phyloP scores from a whole-genome alignment of 1,284 basidiomycete species.

The Mycena citricolor region DNA sequence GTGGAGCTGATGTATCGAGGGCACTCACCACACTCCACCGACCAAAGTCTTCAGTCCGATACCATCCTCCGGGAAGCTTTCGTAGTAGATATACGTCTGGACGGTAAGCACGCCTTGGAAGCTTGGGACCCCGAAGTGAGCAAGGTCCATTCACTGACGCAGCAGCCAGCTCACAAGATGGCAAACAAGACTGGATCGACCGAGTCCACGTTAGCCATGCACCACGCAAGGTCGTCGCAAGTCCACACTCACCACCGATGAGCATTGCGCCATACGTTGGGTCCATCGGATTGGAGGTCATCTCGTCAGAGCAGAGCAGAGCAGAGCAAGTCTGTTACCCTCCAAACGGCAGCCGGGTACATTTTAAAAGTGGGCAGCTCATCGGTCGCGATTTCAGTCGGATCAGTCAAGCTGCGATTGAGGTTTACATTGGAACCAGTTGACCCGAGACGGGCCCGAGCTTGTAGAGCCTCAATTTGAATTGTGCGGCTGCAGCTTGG shows the following conservation, averaged over 20 bases:
- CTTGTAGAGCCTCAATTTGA: no score
- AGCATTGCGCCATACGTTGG: constrained; percentile 14
- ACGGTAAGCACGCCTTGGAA: constrained; percentile 15
- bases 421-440: no score
- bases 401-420: no score
- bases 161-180: constrained; percentile 7
- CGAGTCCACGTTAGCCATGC: neutral
- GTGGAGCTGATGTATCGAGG: neutral
- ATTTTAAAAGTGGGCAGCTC: no score
- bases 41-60: constrained; percentile 1
- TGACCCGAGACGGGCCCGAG: no score
- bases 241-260: constrained; percentile 4
- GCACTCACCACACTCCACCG: constrained; percentile 9
- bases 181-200: constrained; percentile 10
- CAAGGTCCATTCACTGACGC: neutral
- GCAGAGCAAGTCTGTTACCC: no score
- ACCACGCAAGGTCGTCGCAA: neutral
- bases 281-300: neutral
- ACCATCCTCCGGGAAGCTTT: constrained; percentile 8
- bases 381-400: no score
- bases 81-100: constrained; percentile 16
- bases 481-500: no score
- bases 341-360: no score
- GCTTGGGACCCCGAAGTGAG: neutral
- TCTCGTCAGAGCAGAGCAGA: neutral